These are phyloP conservation scores for Lactifluus rugatus DNA, from an alignment of 768 basidiomycete species.

Conservation along the genomic window DNA sequence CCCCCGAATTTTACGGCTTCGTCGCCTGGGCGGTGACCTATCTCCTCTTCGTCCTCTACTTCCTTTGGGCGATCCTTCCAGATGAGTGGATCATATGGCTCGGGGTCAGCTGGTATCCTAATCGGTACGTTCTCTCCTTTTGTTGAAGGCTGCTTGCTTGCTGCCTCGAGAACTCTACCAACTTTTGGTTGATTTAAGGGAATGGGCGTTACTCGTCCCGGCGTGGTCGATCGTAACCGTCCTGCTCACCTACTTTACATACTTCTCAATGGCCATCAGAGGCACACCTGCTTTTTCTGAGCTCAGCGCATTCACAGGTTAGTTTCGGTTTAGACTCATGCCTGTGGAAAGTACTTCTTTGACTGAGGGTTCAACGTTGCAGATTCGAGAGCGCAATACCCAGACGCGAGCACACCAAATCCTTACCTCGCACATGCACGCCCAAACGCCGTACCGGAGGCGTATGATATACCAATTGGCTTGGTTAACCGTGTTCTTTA, in stretches of 20 bases:
- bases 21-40: slow-evolving; percentile 75
- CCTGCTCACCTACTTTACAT: slow-evolving; percentile 67
- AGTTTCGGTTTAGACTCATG: slow-evolving; percentile 16
- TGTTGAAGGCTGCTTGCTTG: too few relatives aligned
- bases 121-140: slow-evolving; percentile 39
- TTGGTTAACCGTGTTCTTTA: slow-evolving; percentile 72
- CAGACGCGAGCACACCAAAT: slow-evolving; percentile 27
- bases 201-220: slow-evolving; percentile 79
- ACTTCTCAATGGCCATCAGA: slow-evolving; percentile 65
- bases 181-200: slow-evolving; percentile 34
- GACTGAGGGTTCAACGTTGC: slow-evolving; percentile 6
- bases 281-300: slow-evolving; percentile 64
- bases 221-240: slow-evolving; percentile 64
- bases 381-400: slow-evolving; percentile 54
- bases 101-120: slow-evolving; percentile 84
- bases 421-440: slow-evolving; percentile 44
- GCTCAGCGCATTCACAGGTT: slow-evolving; percentile 59
- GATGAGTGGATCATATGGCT: slow-evolving; percentile 54
- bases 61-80: slow-evolving; percentile 76
- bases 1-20: slow-evolving; percentile 86
- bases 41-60: slow-evolving; percentile 55
- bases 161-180: too few relatives aligned
- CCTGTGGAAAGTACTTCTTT: background rate
- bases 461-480: slow-evolving; percentile 78
- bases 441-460: slow-evolving; percentile 43